Conservation (phyloP, 2,329 filamentous ascomycete species). For the Scedosporium aurantiacum region DNA sequence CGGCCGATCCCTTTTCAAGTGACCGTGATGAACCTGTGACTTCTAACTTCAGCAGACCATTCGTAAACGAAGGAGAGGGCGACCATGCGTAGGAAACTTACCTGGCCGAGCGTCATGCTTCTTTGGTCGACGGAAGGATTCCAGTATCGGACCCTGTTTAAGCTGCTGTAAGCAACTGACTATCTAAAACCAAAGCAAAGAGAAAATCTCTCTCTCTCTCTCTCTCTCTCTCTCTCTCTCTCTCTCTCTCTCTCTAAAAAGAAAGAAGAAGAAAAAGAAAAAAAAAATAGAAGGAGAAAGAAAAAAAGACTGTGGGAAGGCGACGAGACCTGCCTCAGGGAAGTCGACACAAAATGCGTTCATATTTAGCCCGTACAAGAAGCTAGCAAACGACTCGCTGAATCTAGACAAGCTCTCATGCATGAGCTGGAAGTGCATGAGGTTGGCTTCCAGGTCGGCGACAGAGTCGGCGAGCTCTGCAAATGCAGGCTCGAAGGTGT, state of each 20-base stretch:
- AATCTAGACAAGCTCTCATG: conserved; percentile 90
- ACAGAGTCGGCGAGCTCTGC: conserved; percentile 88
- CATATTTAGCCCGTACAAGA: conserved; percentile 95
- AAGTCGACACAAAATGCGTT: conserved; percentile 99
- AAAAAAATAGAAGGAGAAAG: no score
- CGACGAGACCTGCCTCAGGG: conserved; percentile 55
- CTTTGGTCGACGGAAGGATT: conserved; percentile 65
- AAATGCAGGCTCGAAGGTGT: conserved; percentile 78
- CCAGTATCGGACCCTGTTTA: conserved; percentile 62
- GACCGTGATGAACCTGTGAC: neutral
- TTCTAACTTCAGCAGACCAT: neutral
- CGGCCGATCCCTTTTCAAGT: neutral
- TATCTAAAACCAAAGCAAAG: no score
- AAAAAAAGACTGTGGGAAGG: neutral
- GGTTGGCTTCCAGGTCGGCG: conserved; percentile 91
- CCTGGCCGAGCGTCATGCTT: conserved; percentile 31
- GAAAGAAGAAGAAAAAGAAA: no score
- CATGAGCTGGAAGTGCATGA: conserved; percentile 95
- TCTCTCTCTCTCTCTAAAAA: no score
- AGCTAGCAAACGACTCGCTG: conserved; percentile 90
- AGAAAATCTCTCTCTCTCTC: no score
- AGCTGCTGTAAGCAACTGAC: neutral
- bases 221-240: no score
- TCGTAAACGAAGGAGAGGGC: no score
- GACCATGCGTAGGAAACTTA: neutral